Conservation (phyloP, 2,329 filamentous ascomycete species). For the Blumeriella jaapii region DNA sequence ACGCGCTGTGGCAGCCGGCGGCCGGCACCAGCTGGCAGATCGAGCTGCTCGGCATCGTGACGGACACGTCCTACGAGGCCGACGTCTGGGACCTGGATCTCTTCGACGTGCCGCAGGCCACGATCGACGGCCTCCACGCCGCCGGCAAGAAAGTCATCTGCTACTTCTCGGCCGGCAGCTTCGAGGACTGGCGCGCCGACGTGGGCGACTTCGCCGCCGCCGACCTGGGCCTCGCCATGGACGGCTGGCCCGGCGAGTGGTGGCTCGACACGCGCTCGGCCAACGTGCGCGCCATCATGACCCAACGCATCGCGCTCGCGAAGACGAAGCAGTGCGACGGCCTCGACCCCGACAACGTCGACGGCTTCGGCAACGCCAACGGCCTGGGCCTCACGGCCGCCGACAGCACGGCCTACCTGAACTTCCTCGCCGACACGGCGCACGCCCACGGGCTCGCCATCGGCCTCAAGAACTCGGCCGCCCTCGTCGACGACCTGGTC, state of each 20-base stretch:
- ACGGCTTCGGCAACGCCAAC: slow-evolving; percentile 53
- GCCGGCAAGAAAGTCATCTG: slow-evolving; percentile 54
- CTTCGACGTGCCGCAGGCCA: slow-evolving; percentile 35
- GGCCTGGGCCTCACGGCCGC: slow-evolving; percentile 45
- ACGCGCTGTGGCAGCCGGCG: slow-evolving; percentile 9
- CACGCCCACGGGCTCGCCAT: slow-evolving; percentile 43
- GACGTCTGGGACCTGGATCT: slow-evolving; percentile 30
- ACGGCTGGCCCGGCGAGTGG: slow-evolving; percentile 54
- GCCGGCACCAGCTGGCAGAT: slow-evolving; percentile 14
- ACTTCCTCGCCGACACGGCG: slow-evolving; percentile 47
- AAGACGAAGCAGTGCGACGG: slow-evolving; percentile 52
- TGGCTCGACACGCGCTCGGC: slow-evolving; percentile 51
- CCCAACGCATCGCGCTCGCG: slow-evolving; percentile 45
- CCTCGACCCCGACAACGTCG: slow-evolving; percentile 61
- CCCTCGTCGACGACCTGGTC: slow-evolving; percentile 40
- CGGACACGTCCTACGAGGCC: slow-evolving; percentile 4
- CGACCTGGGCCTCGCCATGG: slow-evolving; percentile 46
- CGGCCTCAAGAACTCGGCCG: slow-evolving; percentile 58
- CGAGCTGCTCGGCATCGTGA: slow-evolving; percentile 5
- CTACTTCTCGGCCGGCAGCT: slow-evolving; percentile 64
- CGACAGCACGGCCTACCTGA: slow-evolving; percentile 47
- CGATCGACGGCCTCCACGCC: slow-evolving; percentile 36
- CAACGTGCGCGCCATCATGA: slow-evolving; percentile 55
- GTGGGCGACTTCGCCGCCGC: slow-evolving; percentile 36
- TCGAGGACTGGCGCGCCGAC: slow-evolving; percentile 52